Conservation (phyloP, 371 early-diverging fungal species). For the Mucor piriformis region DNA sequence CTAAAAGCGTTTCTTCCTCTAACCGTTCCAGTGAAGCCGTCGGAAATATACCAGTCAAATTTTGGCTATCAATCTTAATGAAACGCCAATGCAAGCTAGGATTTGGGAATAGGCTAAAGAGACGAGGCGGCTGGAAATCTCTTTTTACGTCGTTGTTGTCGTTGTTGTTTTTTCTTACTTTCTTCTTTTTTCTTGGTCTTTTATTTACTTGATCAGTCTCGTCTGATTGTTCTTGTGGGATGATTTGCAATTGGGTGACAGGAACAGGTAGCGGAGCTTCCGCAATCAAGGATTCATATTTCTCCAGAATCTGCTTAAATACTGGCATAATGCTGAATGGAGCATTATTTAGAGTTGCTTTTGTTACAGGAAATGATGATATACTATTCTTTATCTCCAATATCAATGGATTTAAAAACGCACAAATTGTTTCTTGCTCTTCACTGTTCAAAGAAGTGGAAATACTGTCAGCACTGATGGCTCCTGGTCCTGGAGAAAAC, state of each 20-base stretch:
- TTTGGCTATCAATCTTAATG: neutral
- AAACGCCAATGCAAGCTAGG: neutral
- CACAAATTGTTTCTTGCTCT: too few relatives aligned
- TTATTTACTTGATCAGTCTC: neutral
- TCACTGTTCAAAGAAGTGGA: neutral
- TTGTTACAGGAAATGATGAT: neutral
- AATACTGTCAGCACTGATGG: neutral
- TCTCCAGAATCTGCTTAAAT: neutral
- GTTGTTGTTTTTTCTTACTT: neutral
- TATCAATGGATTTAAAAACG: neutral
- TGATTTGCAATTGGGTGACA: too few relatives aligned
- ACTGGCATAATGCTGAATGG: neutral
- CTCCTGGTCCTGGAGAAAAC: neutral
- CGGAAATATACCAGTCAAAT: neutral
- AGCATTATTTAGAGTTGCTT: neutral
- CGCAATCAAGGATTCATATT: neutral
- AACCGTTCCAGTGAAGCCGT: neutral
- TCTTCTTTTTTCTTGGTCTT: neutral
- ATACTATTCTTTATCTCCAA: neutral
- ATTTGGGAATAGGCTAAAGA: neutral
- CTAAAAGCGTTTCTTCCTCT: neutral
- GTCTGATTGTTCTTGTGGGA: neutral
- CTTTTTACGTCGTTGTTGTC: neutral
- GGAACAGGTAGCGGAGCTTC: neutral
- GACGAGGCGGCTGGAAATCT: neutral